These are phyloP conservation scores for Asterochloris erici DNA, from an alignment of 139 green algal species.

Conservation along the genomic window DNA sequence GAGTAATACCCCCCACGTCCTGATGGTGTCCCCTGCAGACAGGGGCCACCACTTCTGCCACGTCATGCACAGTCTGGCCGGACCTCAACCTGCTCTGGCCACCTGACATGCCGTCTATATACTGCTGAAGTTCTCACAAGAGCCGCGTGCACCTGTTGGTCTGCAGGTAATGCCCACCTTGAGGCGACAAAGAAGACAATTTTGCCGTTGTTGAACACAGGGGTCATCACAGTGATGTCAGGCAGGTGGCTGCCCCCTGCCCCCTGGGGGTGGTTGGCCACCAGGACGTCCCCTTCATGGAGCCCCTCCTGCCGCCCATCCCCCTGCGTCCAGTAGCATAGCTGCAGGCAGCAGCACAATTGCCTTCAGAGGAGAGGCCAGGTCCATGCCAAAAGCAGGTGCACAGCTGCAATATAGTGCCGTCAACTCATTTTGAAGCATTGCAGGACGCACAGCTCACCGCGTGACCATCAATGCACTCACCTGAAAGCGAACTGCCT, in stretches of 20 bases:
- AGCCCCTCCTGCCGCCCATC: slow-evolving; percentile 29
- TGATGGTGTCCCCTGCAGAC: slow-evolving; percentile 17
- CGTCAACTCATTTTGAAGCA: neutral
- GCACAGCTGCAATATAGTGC: neutral
- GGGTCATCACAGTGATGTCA: slow-evolving; percentile 98
- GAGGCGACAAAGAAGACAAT: slow-evolving; percentile 96
- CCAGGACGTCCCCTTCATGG: slow-evolving; percentile 85
- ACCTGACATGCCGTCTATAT: too few relatives aligned
- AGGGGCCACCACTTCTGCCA: too few relatives aligned
- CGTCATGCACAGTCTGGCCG: too few relatives aligned
- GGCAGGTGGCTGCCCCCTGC: slow-evolving; percentile 94
- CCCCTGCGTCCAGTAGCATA: slow-evolving; percentile 36
- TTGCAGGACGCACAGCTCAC: neutral
- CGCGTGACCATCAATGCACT: neutral
- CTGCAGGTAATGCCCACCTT: slow-evolving; percentile 30
- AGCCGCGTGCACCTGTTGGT: neutral
- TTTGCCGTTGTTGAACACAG: slow-evolving; percentile 69
- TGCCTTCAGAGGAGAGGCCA: neutral
- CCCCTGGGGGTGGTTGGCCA: slow-evolving; percentile 91
- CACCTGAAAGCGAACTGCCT: slow-evolving; percentile 90
- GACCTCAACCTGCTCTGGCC: too few relatives aligned
- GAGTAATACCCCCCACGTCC: slow-evolving; percentile 91
- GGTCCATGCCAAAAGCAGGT: neutral
- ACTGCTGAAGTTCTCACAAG: too few relatives aligned
- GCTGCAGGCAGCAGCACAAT: neutral